Evolutionary conservation across 1,284 basidiomycete genomes (phyloP).

Genomic region (Rhodotorula glutinis): DNA sequence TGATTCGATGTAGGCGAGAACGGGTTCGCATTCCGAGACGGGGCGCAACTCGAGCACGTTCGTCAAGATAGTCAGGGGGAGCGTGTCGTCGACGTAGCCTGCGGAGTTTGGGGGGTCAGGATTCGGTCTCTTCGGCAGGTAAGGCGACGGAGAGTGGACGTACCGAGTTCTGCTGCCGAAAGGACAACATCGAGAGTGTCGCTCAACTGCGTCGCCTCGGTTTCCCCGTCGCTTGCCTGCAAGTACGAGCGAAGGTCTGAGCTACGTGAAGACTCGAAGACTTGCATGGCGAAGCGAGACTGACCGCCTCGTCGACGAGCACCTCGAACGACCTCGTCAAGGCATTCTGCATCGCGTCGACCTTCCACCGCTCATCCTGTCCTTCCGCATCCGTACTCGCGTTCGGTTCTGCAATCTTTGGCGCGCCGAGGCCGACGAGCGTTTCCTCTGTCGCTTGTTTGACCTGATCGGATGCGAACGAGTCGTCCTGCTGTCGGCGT

Average conservation of each 20-base stretch:
- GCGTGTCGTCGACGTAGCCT: constrained; percentile 52
- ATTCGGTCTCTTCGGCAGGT: constrained; percentile 32
- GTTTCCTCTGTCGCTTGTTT: not conserved
- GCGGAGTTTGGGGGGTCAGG: not conserved
- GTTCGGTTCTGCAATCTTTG: not conserved
- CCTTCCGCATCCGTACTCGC: not conserved
- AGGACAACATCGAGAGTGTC: constrained; percentile 64
- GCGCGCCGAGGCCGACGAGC: not conserved
- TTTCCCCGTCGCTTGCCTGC: constrained; percentile 15
- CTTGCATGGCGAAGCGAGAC: not conserved
- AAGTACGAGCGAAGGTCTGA: not conserved
- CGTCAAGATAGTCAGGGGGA: constrained; percentile 65
- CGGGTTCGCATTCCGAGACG: constrained; percentile 70
- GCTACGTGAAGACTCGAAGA: not conserved
- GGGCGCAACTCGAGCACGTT: constrained; percentile 77
- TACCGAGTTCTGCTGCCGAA: constrained; percentile 68
- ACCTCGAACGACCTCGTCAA: constrained; percentile 32
- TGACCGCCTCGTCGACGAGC: constrained; percentile 26
- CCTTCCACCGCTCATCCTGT: constrained; percentile 1
- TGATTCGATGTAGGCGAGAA: constrained; percentile 78
- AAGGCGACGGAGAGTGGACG: constrained; percentile 51
- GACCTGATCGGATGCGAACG: not conserved
- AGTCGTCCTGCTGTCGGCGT: not conserved
- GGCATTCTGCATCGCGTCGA: constrained; percentile 17
- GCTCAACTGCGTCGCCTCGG: constrained; percentile 15